A percentile compares a stretch with the other conserved stretches of the same genome.
phyloP scores from a whole-genome alignment of 768 basidiomycete genomes.

The Sistotremastrum suecicum region DNA sequence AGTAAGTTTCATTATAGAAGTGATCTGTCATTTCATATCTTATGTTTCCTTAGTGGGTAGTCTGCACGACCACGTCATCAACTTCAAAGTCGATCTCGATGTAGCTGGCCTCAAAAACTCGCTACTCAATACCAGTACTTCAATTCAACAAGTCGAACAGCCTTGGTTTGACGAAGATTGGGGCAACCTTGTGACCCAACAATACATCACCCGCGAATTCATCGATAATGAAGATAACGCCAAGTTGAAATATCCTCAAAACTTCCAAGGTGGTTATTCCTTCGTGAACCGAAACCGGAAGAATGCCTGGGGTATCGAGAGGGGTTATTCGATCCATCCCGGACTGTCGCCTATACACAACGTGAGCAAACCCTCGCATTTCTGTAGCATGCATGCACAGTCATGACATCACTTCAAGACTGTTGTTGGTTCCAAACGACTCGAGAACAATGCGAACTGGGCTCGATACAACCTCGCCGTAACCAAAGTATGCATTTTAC shows the following conservation, averaged over 20 bases:
- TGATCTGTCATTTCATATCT: neutral
- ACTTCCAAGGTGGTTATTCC: constrained; percentile 43
- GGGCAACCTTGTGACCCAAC: constrained; percentile 40
- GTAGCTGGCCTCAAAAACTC: constrained; percentile 47
- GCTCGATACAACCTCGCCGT: constrained; percentile 49
- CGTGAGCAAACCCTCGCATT: constrained; percentile 17
- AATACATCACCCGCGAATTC: constrained; percentile 32
- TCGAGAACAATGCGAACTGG: constrained; percentile 51
- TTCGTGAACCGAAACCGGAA: constrained; percentile 37
- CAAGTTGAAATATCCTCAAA: constrained; percentile 34
- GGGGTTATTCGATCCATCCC: constrained; percentile 50
- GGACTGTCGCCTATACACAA: constrained; percentile 40
- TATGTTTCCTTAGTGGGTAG: constrained; percentile 34
- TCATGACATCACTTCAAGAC: constrained; percentile 20
- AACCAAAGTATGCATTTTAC: constrained; percentile 13
- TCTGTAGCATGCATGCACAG: neutral
- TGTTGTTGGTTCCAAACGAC: constrained; percentile 43
- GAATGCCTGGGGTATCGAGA: constrained; percentile 43
- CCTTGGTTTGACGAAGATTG: constrained; percentile 49
- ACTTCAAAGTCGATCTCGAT: constrained; percentile 55
- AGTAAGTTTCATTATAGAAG: constrained; percentile 22
- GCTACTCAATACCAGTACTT: constrained; percentile 34
- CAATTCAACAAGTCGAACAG: constrained; percentile 32
- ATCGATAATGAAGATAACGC: constrained; percentile 39
- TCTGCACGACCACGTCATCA: constrained; percentile 55